Evolutionary conservation across 164 flowering plant genomes (phyloP).

Genomic region (Nymphaea thermarum): DNA sequence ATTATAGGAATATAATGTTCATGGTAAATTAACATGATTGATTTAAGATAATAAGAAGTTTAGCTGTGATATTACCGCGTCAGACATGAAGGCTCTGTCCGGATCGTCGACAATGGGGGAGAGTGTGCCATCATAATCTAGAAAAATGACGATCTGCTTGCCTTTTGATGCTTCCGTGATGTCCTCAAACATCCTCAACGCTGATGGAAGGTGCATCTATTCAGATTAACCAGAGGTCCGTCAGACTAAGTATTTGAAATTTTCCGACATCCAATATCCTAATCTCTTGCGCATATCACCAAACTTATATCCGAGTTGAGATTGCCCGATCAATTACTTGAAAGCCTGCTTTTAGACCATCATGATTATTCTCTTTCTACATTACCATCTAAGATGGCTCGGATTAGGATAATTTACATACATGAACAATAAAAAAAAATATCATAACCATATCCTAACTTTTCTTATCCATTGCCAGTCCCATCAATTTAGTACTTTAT

Average conservation of each 20-base stretch:
- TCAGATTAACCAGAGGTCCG: neutral
- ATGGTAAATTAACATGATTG: neutral
- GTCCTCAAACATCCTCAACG: constrained; percentile 56
- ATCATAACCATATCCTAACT: too few species aligned
- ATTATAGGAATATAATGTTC: neutral
- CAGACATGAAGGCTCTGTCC: constrained; percentile 81
- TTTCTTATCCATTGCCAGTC: too few species aligned
- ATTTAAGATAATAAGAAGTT: neutral
- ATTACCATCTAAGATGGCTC: too few species aligned
- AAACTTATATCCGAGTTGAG: neutral
- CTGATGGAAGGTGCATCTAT: constrained; percentile 70
- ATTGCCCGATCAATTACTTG: too few species aligned
- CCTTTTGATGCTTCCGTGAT: constrained; percentile 50
- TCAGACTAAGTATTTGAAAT: neutral
- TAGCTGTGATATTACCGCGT: constrained; percentile 26
- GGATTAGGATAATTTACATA: too few species aligned
- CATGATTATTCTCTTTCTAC: too few species aligned
- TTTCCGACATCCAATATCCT: neutral
- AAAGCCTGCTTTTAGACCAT: too few species aligned
- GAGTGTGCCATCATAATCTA: constrained; percentile 91
- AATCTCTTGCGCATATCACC: neutral
- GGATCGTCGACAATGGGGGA: constrained; percentile 90
- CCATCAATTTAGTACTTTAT: too few species aligned
- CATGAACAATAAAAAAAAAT: too few species aligned
- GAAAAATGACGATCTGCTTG: constrained; percentile 66